Evolutionary conservation across 805 yeast species (phyloP), one percentile per base, ranked within the genome.

Genomic region (Metschnikowia hibisci): DNA sequence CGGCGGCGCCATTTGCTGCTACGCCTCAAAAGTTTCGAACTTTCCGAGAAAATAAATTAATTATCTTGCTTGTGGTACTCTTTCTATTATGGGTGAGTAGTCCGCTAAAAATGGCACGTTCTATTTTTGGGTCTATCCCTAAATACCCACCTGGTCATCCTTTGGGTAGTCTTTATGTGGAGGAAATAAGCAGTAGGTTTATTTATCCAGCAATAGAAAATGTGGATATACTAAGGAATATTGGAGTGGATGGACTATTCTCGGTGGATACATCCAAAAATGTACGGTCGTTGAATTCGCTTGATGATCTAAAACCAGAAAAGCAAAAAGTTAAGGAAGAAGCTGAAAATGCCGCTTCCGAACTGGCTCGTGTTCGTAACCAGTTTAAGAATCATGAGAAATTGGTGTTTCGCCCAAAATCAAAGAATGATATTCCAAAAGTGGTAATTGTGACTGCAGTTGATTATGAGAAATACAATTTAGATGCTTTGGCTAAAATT

Each of bases 171-270:
- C 47, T 42, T 10, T 55, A 62, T 37, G 47, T 45, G 13, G 67
- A 80, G 22, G 69, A 67, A 15, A 75, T 83, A 12, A 62, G 68
- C 10, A 71, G 80, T 14, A 68, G 72, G 30, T 73, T 78, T 55
- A 81, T 85, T 11, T 84, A 76, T 56, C 93, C 93, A n/a, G 76
- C 80, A n/a, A 73, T 84, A 29, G 89, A 84, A 50, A 82, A 84
- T 54, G 82, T 86, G 4, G 77, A 81, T 0, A 59, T 74, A 16
- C 67, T 85, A 46, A 76, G 78, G 50, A 82, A 81, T 45, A 56
- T 84, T 39, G 76, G 80, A 1, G 60, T 79, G 15, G 70, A 69
- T 26, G 71, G 69, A 35, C 49, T 50, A 27, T 39, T 48, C 38
- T 58, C 64, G n/a, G 77, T 74, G 33, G 55, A 75, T 13, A 76